Percentiles rank a stretch among this genome's conserved stretches.
Evolutionary conservation across 2,329 filamentous ascomycete species (phyloP).

Genomic region (Penicillium brasilianum): DNA sequence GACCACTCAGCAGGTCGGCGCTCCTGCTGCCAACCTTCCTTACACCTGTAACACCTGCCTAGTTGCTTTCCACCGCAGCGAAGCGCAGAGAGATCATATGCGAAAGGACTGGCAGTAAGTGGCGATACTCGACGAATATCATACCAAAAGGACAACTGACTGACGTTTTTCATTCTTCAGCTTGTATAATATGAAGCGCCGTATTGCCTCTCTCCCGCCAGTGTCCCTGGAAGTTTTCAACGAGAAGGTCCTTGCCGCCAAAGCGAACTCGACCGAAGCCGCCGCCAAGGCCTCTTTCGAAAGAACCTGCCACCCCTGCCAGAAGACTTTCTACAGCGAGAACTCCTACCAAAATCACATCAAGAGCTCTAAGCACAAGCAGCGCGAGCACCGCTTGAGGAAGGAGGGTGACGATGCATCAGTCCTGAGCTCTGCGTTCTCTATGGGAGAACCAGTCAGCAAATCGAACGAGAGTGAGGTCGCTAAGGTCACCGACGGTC

Average conservation of each 20-base stretch:
- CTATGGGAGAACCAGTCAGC: slow-evolving; percentile 77
- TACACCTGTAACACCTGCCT: slow-evolving; percentile 99
- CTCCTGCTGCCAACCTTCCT: slow-evolving; percentile 66
- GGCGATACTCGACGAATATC: slow-evolving; percentile 7
- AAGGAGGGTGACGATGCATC: slow-evolving; percentile 67
- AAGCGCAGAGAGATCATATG: slow-evolving; percentile 94
- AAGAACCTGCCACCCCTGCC: slow-evolving; percentile 78
- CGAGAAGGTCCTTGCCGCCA: slow-evolving; percentile 91
- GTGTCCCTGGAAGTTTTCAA: slow-evolving; percentile 92
- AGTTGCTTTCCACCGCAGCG: slow-evolving; percentile 92
- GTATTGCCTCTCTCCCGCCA: slow-evolving; percentile 86
- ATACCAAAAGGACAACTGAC: not conserved
- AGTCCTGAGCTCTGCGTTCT: slow-evolving; percentile 88
- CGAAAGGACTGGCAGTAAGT: slow-evolving; percentile 98
- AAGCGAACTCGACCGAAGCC: slow-evolving; percentile 80
- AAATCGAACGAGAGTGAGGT: slow-evolving; percentile 69
- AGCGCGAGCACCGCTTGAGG: slow-evolving; percentile 62
- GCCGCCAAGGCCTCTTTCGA: slow-evolving; percentile 89
- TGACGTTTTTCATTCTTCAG: slow-evolving; percentile 50
- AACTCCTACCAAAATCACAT: slow-evolving; percentile 95
- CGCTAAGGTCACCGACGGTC: slow-evolving; percentile 73
- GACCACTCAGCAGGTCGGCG: slow-evolving; percentile 35
- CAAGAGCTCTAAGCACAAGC: slow-evolving; percentile 85
- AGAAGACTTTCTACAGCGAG: slow-evolving; percentile 94
- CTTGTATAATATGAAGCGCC: slow-evolving; percentile 94